Evolutionary conservation across 2,329 filamentous ascomycete genomes (phyloP).

Genomic region (Venturia nashicola): DNA sequence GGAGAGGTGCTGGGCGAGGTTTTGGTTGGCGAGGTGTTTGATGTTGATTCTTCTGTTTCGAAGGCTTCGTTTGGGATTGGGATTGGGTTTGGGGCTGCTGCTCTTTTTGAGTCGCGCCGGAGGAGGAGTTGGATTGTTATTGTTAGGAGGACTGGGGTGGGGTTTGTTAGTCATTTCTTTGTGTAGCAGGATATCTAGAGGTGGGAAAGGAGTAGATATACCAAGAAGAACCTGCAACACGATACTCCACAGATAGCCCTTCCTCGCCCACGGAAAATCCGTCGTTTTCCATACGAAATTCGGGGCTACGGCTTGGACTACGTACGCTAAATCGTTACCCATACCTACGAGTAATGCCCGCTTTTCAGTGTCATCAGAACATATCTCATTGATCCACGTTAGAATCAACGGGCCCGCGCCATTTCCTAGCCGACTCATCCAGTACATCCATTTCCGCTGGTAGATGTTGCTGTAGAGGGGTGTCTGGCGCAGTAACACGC

Average conservation of each 20-base stretch:
- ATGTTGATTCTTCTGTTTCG: background rate
- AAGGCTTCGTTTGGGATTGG: background rate
- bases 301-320: constrained; percentile 58
- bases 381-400: constrained; percentile 45
- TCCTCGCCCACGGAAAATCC: background rate
- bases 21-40: background rate
- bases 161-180: background rate
- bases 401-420: constrained; percentile 25
- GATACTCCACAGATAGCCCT: background rate
- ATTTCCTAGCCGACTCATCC: background rate
- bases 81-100: background rate
- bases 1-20: too few relatives aligned
- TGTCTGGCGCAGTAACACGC: background rate
- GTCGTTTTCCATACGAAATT: constrained; percentile 47
- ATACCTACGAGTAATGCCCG: constrained; percentile 50
- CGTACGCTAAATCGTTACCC: constrained; percentile 60
- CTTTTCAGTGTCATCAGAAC: constrained; percentile 48
- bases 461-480: background rate
- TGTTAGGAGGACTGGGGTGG: background rate
- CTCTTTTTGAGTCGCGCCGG: background rate
- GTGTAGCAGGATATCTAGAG: too few relatives aligned
- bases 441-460: background rate
- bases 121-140: background rate
- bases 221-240: background rate
- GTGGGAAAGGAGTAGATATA: background rate